Base-by-base conservation (phyloP, 768 basidiomycete species). In the Roridomyces roridus region DNA sequence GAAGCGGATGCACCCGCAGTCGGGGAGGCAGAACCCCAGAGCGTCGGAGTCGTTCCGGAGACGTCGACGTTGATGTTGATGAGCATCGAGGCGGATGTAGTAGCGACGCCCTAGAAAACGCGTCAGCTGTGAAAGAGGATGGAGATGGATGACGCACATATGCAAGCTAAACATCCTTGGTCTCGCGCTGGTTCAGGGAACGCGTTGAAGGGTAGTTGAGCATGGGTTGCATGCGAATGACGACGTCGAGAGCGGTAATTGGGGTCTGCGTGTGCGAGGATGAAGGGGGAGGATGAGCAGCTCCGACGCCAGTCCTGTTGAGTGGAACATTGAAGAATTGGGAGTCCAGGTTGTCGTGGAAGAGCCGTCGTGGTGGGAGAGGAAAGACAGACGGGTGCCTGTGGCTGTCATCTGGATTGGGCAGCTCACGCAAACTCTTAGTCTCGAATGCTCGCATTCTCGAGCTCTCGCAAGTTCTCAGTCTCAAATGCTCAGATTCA, bases 11-110 rank as follows among this genome's bases (percentile, higher is more conserved):
- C 80, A 75, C 48, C 82, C 80, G 18, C 83, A 77, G 25, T 85
- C 82, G 0, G 80, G 75, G 59, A 85, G 34, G 7, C 68, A 64
- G 18, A 67, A 69, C 0, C 71, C 72, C 0, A 85, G 80, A 12
- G 80, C 65, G 14, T 73, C 61, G 0, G 83, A 72, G 21, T 76
- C 63, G 24, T 46, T 65, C 0, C 55, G 12, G 78, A 80, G 54
- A 86, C 86, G 54, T 86, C 85, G 60, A 86, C 76, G n/a, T n/a
- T n/a, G n/a, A n/a, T n/a, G 51, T 86, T 86, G 62, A 87, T 75
- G 20, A 85, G 65, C 68, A 86, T 78, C 85, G 14, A 85, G 85
- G 17, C 85, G 75, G 9, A 85, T 77, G 68, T 86, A 86, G 49
- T 86, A 86, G 1, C 85, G 85, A 3, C 85, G 74, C 85, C 90